A percentile compares a stretch with the other conserved stretches of the same genome.
These are phyloP conservation scores for Flueggea neowawraea DNA, from an alignment of 441 rosid species.

Conservation along the genomic window DNA sequence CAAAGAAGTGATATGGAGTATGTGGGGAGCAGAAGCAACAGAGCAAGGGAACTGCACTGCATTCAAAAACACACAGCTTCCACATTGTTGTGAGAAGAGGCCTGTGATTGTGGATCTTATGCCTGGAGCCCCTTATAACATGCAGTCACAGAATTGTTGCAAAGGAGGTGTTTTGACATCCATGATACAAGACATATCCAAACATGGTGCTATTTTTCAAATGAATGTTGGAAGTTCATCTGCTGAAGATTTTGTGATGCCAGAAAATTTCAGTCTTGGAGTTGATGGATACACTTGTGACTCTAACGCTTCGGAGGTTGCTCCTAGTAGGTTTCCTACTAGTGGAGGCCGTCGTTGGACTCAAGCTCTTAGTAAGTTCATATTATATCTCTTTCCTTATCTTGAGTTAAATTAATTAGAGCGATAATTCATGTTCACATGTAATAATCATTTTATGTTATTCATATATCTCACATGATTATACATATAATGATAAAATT, in stretches of 20 bases:
- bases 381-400: too few species aligned
- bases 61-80: conserved; percentile 37
- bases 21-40: conserved; percentile 78
- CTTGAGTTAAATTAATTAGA: too few species aligned
- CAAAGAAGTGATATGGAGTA: conserved; percentile 65
- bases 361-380: conserved; percentile 59
- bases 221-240: conserved; percentile 37
- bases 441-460: neutral
- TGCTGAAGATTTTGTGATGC: conserved; percentile 29
- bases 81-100: conserved; percentile 62
- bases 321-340: conserved; percentile 35
- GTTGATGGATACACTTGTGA: conserved; percentile 69
- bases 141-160: conserved; percentile 63
- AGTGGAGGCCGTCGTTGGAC: conserved; percentile 74
- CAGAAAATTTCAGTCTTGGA: conserved; percentile 55
- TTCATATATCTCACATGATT: neutral
- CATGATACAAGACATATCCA: conserved; percentile 48
- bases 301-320: conserved; percentile 23
- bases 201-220: conserved; percentile 38
- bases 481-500: too few species aligned
- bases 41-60: conserved; percentile 80
- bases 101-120: conserved; percentile 77
- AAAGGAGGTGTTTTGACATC: conserved; percentile 71
- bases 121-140: conserved; percentile 55
- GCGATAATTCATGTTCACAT: too few species aligned